Evolutionary conservation across 2,329 filamentous ascomycete genomes (phyloP), one percentile per base, ranked within the genome.

Genomic region (Calonectria honghensis): DNA sequence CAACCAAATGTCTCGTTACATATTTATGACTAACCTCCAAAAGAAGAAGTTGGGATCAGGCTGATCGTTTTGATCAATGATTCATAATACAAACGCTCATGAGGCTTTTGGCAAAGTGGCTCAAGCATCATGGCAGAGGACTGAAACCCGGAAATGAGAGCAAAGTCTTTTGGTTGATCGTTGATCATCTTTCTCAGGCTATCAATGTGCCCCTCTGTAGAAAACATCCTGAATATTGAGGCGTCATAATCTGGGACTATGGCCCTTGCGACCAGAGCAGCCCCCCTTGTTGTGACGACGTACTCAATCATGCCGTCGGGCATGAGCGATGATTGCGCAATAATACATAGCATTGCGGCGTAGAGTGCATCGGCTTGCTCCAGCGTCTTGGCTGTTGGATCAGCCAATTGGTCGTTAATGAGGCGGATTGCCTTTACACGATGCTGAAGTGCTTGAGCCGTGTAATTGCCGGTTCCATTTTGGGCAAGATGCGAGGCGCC

Each of bases 291-390:
- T 79, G 85, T 84, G 63, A 82, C 77, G 3, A 86, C 59, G 51
- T 85, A 87, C 67, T 87, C 85, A 27, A 75, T 76, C 83, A 87
- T 85, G 63, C 84, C 83, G 13, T 85, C 83, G 2, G 82, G 77
- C 79, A 87, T 81, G 51, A 85, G 82, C 0, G 80, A 81, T 2
- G 84, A 81, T 68, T 86, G 85, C 24, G 85, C 83, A 4, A 82
- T 74, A 7, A 86, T 80, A 4, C 84, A 83, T 35, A 86, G 72
- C 31, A 84, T 77, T 6, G 85, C 77, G 14, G 81, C 85, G 67
- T 84, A 83, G 7, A 85, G 75, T 14, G 85, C 85, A 75, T 86
- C 85, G 16, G 80, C 82, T n/a, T 85, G 83, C 16, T 80, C 79
- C 1, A 73, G 69, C 6, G 78, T 81, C 69, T 80, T 70, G 61